A percentile compares a stretch with the other conserved stretches of the same genome.
phyloP scores from a whole-genome alignment of 116 monocot genomes.

The Phalaenopsis hybrid region DNA sequence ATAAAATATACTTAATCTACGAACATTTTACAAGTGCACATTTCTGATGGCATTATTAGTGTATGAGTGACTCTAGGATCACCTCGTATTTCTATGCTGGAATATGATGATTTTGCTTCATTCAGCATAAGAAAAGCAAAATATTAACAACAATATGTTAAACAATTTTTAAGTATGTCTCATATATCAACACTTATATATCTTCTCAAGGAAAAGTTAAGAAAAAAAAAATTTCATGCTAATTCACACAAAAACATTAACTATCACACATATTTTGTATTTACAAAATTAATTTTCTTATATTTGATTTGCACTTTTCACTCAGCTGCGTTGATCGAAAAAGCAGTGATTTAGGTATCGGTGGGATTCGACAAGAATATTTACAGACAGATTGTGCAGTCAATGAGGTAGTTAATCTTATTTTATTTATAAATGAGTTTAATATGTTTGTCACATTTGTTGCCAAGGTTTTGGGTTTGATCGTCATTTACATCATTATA shows the following conservation, averaged over 20 bases:
- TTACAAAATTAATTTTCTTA: background rate
- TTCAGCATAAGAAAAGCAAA: background rate
- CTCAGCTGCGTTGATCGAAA: conserved; percentile 88
- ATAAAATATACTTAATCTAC: background rate
- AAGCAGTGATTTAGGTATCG: conserved; percentile 85
- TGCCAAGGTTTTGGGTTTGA: no score
- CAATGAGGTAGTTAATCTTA: conserved; percentile 43
- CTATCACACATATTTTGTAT: background rate
- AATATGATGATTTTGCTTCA: background rate
- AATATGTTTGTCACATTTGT: background rate
- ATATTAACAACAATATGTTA: background rate
- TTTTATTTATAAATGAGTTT: background rate
- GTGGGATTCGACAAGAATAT: conserved; percentile 71
- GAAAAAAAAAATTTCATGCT: background rate
- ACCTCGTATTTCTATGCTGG: background rate
- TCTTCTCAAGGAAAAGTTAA: background rate
- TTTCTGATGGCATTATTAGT: background rate
- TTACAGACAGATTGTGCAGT: conserved; percentile 94
- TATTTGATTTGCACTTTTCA: conserved; percentile 8
- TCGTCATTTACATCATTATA: no score
- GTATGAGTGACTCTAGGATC: background rate
- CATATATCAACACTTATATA: background rate
- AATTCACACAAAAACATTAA: background rate
- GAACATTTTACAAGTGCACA: background rate
- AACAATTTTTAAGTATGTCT: background rate